Evolutionary conservation across 345 rosid species (phyloP), one percentile per base, ranked within the genome.

Genomic region (Rhodamnia argentea): DNA sequence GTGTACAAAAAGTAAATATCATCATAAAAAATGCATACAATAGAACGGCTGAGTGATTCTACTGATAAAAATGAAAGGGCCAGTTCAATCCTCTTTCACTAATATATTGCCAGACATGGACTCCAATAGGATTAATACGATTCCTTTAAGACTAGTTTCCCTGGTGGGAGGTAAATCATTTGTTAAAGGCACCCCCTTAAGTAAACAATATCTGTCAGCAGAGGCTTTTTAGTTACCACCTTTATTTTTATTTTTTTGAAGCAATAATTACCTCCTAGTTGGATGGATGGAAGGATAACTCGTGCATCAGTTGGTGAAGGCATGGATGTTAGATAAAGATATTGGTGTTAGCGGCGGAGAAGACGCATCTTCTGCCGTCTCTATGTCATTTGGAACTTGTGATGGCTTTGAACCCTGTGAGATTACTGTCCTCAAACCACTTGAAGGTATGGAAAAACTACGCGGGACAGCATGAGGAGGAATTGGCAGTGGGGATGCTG

Each of bases 381-480:
- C 93, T 78, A 91, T 85, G 55, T 82, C 93, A 85, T 85, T 86
- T 86, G 90, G 83, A 64, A 88, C 88, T 83, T 90, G 90, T 10
- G 54, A 14, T 51, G 88, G 90, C 83, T 87, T 89, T 23, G 93
- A 87, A 87, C 86, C 87, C 82, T 86, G 90, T 86, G 92, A 81
- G 83, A 88, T 91, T 86, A 86, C 89, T 52, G 83, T 87, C 90
- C 91, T 93, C 87, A 88, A 92, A 89, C 93, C 85, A 86, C 94
- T 92, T 11, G 96, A 88, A 85, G 96, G 99, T 87, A 94, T 96
- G 86, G 99, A 98, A 89, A 93, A 98, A 87, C 99, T 95, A 86
- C 96, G 95, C 57, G 94, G 85, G 29, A 96, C 92, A 64, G 85
- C 75, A 88, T 87, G 85, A 44, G 98, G 98, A 83, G 99, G 99